Evolutionary conservation across 768 basidiomycete species (phyloP), one percentile per base, ranked within the genome.

Genomic region (Suillus hirtellus): DNA sequence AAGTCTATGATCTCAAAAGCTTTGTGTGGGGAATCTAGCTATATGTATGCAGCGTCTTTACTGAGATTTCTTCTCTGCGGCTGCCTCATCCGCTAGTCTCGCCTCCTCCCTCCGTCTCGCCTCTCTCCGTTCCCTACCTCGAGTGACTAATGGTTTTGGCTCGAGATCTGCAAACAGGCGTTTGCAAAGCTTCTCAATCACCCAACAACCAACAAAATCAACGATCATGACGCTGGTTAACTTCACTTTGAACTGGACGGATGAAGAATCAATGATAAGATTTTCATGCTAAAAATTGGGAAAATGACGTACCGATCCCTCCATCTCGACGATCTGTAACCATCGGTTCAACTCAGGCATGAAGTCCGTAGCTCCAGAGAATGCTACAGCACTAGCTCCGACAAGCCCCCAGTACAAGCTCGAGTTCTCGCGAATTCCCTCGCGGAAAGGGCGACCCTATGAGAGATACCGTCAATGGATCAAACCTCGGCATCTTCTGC

Each of bases 261-360:
- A 55, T 12, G 60, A 38, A 35, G 5, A 15, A 54, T 47, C 37
- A 42, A n/a, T 53, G 37, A 19, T 21, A 19, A 9, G 31, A 34
- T 6, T 42, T 35, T 21, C 50, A 31, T 21, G 43, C 34, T n/a
- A 31, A 31, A 27, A 34, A 24, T n/a, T 15, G 38, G 38, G 17
- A 46, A 37, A 49, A 12, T 15, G 31, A 86, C 94, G 65, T 70
- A 97, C 96, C 38, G 79, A 67, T 10, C 70, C 70, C 52, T 87
- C 77, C 96, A 99, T 96, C 74, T 92, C 93, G 31, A 97, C 95
- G 49, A 99, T 89, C 75, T 99, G 97, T 53, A 99, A 82, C 96
- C 97, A 99, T 34, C 93, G 81, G 73, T 96, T 99, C 64, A 97
- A 72, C 77, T 99, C 97, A 2, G 97, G 97, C 72, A 97, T 80